Evolutionary conservation across 2,329 filamentous ascomycete species (phyloP).

Genomic region (Fusarium sp.): DNA sequence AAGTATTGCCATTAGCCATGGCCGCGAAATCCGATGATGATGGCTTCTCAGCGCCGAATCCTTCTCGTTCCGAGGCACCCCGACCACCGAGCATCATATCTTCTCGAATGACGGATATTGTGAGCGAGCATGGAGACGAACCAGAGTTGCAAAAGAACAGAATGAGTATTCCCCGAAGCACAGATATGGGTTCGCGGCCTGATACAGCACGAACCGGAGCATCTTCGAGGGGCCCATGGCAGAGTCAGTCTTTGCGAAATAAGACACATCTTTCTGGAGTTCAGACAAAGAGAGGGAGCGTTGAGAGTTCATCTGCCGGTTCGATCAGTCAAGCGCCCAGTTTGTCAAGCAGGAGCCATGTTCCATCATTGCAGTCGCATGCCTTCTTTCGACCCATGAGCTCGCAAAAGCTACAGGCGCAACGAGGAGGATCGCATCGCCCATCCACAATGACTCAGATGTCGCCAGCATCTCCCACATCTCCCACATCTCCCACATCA

Average conservation of each 20-base stretch:
- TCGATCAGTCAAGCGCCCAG: conserved; percentile 68
- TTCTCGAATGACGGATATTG: conserved; percentile 77
- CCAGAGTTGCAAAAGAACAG: conserved; percentile 51
- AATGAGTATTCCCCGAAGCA: conserved; percentile 54
- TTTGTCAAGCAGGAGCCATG: conserved; percentile 84
- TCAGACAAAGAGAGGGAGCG: conserved; percentile 61
- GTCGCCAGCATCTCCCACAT: conserved; percentile 38
- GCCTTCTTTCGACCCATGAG: conserved; percentile 98
- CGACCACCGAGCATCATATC: conserved; percentile 76
- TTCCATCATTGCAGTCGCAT: conserved; percentile 87
- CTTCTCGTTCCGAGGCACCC: conserved; percentile 57
- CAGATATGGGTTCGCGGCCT: conserved; percentile 64
- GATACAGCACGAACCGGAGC: conserved; percentile 66
- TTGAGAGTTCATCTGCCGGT: conserved; percentile 61
- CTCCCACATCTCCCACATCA: conserved; percentile 27
- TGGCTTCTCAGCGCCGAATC: conserved; percentile 57
- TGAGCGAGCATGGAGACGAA: conserved; percentile 67
- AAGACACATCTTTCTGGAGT: conserved; percentile 58
- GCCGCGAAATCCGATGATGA: conserved; percentile 57
- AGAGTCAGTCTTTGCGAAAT: conserved; percentile 68
- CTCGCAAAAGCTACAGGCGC: conserved; percentile 92
- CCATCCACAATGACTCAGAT: conserved; percentile 58
- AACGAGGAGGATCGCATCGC: conserved; percentile 73
- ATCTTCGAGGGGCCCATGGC: conserved; percentile 62
- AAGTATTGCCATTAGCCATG: conserved; percentile 42